phyloP scores from a whole-genome alignment of 345 rosid genomes.

The Eutrema japonicum region DNA sequence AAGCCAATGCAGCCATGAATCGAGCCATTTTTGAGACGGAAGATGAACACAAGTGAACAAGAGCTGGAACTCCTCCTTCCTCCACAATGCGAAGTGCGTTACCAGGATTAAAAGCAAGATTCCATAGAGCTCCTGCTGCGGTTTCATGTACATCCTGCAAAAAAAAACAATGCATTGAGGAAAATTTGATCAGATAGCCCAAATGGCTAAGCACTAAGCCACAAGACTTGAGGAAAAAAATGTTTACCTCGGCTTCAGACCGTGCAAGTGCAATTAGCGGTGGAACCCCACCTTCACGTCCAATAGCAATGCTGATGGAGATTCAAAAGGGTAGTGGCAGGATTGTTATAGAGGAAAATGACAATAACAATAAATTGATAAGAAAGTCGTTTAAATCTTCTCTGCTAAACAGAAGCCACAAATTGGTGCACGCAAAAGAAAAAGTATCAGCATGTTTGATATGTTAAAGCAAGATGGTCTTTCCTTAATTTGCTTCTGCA shows the following conservation, averaged over 20 bases:
- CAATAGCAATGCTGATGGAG: slow-evolving; percentile 66
- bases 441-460: slow-evolving; percentile 15
- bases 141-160: slow-evolving; percentile 89
- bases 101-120: slow-evolving; percentile 77
- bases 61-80: slow-evolving; percentile 85
- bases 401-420: slow-evolving; percentile 7
- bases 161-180: slow-evolving; percentile 20
- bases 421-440: neutral
- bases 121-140: slow-evolving; percentile 92
- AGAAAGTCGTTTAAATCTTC: neutral
- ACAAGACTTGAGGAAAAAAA: slow-evolving; percentile 15
- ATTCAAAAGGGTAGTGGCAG: neutral
- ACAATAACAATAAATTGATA: slow-evolving; percentile 15
- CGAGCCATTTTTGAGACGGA: slow-evolving; percentile 83
- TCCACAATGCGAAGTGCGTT: slow-evolving; percentile 81
- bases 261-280: slow-evolving; percentile 73
- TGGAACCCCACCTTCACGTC: slow-evolving; percentile 80
- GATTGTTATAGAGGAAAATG: neutral
- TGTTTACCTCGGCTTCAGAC: slow-evolving; percentile 69
- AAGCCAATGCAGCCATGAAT: slow-evolving; percentile 84
- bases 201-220: slow-evolving; percentile 23
- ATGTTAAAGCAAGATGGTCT: slow-evolving; percentile 18
- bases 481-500: slow-evolving; percentile 6
- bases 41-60: slow-evolving; percentile 71
- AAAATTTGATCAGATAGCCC: slow-evolving; percentile 7